Conservation (phyloP, 352 stramenopile genomes). For the Phytophthora melonis region DNA sequence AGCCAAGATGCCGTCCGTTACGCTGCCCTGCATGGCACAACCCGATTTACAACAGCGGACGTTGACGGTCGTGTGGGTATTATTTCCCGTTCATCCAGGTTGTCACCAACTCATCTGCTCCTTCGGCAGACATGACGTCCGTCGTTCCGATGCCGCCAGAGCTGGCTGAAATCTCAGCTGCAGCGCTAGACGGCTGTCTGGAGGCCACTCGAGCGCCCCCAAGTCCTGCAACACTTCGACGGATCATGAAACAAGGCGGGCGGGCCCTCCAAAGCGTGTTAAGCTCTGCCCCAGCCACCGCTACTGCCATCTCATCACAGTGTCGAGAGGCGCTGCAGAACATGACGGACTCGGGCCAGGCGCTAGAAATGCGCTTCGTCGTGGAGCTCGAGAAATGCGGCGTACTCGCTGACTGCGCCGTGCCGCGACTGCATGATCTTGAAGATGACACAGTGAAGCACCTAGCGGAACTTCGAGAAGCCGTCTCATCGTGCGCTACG, state of each 20-base stretch:
- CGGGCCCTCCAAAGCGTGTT: not conserved
- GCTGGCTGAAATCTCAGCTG: not conserved
- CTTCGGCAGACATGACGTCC: not conserved
- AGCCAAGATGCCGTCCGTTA: too few relatives aligned
- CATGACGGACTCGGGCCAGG: not conserved
- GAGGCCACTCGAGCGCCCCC: not conserved
- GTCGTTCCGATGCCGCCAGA: not conserved
- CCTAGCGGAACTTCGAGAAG: not conserved
- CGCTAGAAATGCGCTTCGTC: not conserved
- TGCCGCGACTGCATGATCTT: not conserved
- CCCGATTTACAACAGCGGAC: not conserved
- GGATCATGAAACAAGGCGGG: not conserved
- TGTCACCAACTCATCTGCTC: not conserved
- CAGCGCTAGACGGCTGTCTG: not conserved
- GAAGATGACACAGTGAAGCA: not conserved
- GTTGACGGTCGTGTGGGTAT: not conserved
- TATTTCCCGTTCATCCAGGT: not conserved
- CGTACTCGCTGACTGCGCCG: not conserved
- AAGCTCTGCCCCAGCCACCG: not conserved
- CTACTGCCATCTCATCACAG: not conserved
- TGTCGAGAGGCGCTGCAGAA: not conserved
- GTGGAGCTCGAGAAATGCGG: not conserved
- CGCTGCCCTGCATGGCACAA: not conserved
- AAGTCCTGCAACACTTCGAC: not conserved
- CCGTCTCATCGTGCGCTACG: not conserved